Conservation (phyloP, 441 rosid genomes). For the Arabidopsis hybrid region DNA sequence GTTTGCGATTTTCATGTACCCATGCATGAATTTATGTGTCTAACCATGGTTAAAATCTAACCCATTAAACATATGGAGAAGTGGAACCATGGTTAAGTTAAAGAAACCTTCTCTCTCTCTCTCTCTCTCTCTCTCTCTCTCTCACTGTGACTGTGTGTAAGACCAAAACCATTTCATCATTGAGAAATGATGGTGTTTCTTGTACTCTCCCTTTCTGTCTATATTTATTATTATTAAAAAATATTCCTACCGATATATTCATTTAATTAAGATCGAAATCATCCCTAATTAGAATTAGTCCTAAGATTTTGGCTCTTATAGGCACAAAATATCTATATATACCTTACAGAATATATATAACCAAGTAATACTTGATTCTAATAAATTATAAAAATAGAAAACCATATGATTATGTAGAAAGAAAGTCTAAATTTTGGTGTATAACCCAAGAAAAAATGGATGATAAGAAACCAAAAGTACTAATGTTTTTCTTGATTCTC, state of each 20-base stretch:
- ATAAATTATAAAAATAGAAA: not conserved
- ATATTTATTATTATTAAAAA: conserved; percentile 14
- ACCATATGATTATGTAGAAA: not conserved
- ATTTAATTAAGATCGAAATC: conserved; percentile 39
- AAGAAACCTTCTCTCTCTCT: not conserved
- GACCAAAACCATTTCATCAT: conserved; percentile 64
- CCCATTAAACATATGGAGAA: conserved; percentile 30
- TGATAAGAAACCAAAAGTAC: conserved; percentile 26
- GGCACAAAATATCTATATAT: not conserved
- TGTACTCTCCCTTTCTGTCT: conserved; percentile 53
- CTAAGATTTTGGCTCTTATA: conserved; percentile 7
- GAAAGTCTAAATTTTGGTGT: not conserved
- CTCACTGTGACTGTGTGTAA: conserved; percentile 28
- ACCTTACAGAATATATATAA: not conserved
- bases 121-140: conserved; percentile 19
- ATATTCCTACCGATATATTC: conserved; percentile 4
- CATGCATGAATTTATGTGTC: conserved; percentile 43
- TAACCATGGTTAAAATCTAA: conserved; percentile 44
- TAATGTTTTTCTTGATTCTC: conserved; percentile 47
- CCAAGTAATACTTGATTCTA: not conserved
- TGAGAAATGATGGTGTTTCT: conserved; percentile 85
- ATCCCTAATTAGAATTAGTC: conserved; percentile 45
- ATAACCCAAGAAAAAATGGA: conserved; percentile 29
- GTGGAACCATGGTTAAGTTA: conserved; percentile 52
- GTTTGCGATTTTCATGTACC: conserved; percentile 46